Percentiles rank a stretch among this genome's conserved stretches.
phyloP scores from a whole-genome alignment of 371 early-diverging fungal genomes.

The Choanephora cucurbitarum region DNA sequence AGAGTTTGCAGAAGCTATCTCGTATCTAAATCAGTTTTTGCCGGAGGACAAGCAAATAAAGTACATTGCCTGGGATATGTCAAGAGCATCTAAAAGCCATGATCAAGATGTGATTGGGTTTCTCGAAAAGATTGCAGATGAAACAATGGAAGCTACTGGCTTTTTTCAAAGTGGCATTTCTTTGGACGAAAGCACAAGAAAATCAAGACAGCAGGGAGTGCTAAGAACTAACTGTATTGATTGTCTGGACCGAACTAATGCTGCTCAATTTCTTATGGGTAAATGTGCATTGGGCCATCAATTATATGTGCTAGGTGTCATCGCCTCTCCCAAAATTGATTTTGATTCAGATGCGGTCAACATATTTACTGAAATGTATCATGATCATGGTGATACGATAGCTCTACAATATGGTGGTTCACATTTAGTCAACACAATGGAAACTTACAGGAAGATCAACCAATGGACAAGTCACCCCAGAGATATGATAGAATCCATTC shows the following conservation, averaged over 20 bases:
- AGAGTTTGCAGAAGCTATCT: slow-evolving; percentile 81
- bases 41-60: slow-evolving; percentile 78
- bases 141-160: slow-evolving; percentile 82
- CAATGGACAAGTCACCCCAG: slow-evolving; percentile 94
- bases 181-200: slow-evolving; percentile 37
- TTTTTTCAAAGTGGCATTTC: slow-evolving; percentile 92
- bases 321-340: slow-evolving; percentile 75
- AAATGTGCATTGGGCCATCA: slow-evolving; percentile 94
- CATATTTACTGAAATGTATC: slow-evolving; percentile 96
- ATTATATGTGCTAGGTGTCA: slow-evolving; percentile 86
- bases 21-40: slow-evolving; percentile 88
- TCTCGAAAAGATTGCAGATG: slow-evolving; percentile 87
- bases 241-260: slow-evolving; percentile 99
- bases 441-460: slow-evolving; percentile 92
- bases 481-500: slow-evolving; percentile 93
- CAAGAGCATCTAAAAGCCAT: slow-evolving; percentile 87
- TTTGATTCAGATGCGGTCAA: slow-evolving; percentile 93
- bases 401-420: slow-evolving; percentile 99
- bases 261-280: slow-evolving; percentile 97
- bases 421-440: slow-evolving; percentile 96
- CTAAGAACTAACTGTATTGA: slow-evolving; percentile 99
- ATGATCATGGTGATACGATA: slow-evolving; percentile 98
- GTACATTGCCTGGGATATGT: slow-evolving; percentile 98
- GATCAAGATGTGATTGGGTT: slow-evolving; percentile 90
- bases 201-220: slow-evolving; percentile 78